A percentile compares a stretch with the other conserved stretches of the same genome.
Evolutionary conservation across 2,329 filamentous ascomycete species (phyloP).

Genomic region (Neoscytalidium dimidiatum): DNA sequence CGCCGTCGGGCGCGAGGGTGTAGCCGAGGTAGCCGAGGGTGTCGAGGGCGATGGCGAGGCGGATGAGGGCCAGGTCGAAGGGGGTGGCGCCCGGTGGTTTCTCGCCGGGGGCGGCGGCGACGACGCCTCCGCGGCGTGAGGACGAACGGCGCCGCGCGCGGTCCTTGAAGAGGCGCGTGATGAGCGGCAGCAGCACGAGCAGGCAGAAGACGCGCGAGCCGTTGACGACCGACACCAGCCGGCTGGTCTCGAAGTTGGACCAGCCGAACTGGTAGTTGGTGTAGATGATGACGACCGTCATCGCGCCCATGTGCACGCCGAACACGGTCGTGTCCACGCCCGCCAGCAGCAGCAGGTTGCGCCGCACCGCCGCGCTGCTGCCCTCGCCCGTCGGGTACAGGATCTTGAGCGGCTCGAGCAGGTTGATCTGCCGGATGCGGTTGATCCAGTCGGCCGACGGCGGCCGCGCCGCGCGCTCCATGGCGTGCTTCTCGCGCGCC

Average conservation of each 20-base stretch:
- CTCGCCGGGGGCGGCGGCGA: neutral
- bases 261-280: slow-evolving; percentile 78
- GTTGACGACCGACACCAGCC: slow-evolving; percentile 80
- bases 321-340: slow-evolving; percentile 81
- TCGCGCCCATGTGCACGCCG: slow-evolving; percentile 76
- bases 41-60: slow-evolving; percentile 74
- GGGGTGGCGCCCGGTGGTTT: slow-evolving; percentile 70
- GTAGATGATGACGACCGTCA: slow-evolving; percentile 83
- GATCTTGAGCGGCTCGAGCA: slow-evolving; percentile 75
- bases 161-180: slow-evolving; percentile 75
- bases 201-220: slow-evolving; percentile 74
- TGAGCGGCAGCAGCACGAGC: slow-evolving; percentile 70
- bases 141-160: too few species aligned
- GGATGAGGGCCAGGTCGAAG: slow-evolving; percentile 77
- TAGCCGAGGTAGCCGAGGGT: slow-evolving; percentile 76
- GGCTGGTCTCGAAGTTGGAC: slow-evolving; percentile 76
- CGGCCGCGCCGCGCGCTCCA: slow-evolving; percentile 35
- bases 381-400: slow-evolving; percentile 72
- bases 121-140: too few species aligned
- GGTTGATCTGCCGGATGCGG: slow-evolving; percentile 56
- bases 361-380: slow-evolving; percentile 62
- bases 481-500: slow-evolving; percentile 68
- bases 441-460: slow-evolving; percentile 47
- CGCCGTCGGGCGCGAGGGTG: slow-evolving; percentile 61
- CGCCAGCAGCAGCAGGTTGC: slow-evolving; percentile 81